Base-by-base conservation (phyloP, 257 asterid genomes). In the Solanum commersonii region DNA sequence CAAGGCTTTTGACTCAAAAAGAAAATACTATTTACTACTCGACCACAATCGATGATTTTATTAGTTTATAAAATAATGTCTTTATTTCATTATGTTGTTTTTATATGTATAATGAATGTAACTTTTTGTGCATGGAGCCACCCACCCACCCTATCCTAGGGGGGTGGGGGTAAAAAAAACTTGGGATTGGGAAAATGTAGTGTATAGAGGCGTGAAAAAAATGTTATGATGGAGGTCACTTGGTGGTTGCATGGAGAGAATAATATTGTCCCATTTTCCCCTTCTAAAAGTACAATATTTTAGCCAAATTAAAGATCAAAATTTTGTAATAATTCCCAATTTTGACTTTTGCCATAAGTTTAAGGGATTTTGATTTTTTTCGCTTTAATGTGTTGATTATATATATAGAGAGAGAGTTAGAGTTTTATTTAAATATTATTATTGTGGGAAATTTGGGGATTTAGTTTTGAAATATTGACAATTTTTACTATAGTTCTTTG, bases 171-270 rank as follows among this genome's bases (percentile, higher is more conserved):
- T 67, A n/a, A 65, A 84, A 89, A 79, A 88, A 84, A 87, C 70
- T 82, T 82, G 85, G 70, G 77, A 85, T 72, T 91, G 87, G 84
- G 92, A 77, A 88, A 88, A 87, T 86, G 89, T 88, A 88, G 74
- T 73, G 63, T 88, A 67, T 88, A 87, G 90, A 91, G 37, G 98
- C 98, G 96, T 95, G 98, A 91, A 90, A 88, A 68, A 18, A 31
- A 60, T 8, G 92, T 81, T 83, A 95, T 95, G 93, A 95, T 94
- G 87, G 91, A 92, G 89, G 88, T 87, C 94, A 90, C 90, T 90
- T 84, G 92, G 89, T 92, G 46, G 95, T 87, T 91, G 92, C 94
- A 90, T 87, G 88, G 86, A 87, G 68, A 90, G 49, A 82, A 90
- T 83, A 88, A 90, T 78, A 86, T 68, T 90, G 90, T 89, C 70